phyloP scores from a whole-genome alignment of 176 grass and related monocot species.

The Triticum timopheevii region DNA sequence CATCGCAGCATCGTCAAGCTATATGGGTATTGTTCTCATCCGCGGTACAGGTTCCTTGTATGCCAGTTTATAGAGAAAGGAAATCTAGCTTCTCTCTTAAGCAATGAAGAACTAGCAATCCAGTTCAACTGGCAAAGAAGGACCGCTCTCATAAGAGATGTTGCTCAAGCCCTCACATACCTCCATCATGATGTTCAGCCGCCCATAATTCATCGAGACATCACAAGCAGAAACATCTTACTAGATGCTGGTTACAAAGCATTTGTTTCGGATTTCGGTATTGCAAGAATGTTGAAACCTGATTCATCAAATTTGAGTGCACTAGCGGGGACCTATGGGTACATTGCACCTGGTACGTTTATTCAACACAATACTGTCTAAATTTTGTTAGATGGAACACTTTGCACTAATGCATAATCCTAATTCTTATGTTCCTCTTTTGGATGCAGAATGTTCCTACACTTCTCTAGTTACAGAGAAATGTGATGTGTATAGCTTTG shows the following conservation, averaged over 20 bases:
- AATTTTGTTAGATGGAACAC: background rate
- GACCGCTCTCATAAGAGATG: conserved; percentile 2
- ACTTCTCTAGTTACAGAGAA: background rate
- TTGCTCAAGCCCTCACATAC: conserved; percentile 33
- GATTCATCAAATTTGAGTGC: conserved; percentile 34
- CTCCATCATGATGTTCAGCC: conserved; percentile 28
- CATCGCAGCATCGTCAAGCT: conserved; percentile 26
- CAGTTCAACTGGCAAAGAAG: conserved; percentile 21
- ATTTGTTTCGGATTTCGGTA: conserved; percentile 33
- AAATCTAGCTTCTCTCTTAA: conserved; percentile 6
- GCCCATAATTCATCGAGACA: conserved; percentile 27
- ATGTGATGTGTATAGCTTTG: conserved; percentile 37
- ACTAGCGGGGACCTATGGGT: conserved; percentile 31
- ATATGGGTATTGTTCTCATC: conserved; percentile 29
- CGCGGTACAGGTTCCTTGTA: conserved; percentile 12
- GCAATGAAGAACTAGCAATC: background rate
- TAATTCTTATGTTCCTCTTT: background rate
- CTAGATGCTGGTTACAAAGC: conserved; percentile 31
- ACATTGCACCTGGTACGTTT: conserved; percentile 36
- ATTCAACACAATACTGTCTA: background rate
- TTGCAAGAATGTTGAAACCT: conserved; percentile 18
- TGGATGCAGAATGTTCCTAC: conserved; percentile 23
- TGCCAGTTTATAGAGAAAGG: conserved; percentile 28
- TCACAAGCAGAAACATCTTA: conserved; percentile 32
- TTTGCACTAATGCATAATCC: background rate